A percentile compares a stretch with the other conserved stretches of the same genome.
These are phyloP conservation scores for Pouteria glomerata DNA, from an alignment of 148 eudicot species.

Conservation along the genomic window DNA sequence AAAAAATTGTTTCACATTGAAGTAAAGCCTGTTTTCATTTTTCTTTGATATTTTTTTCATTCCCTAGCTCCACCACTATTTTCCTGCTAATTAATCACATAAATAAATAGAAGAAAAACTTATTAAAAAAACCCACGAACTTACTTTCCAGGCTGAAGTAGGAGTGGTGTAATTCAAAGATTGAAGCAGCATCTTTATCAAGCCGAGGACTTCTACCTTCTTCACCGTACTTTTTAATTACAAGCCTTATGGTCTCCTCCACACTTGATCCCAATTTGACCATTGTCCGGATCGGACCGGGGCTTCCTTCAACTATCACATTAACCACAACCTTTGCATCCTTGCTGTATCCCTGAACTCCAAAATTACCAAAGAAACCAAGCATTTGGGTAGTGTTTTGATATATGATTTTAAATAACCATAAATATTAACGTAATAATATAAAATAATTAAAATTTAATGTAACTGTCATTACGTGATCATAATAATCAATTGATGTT, in stretches of 20 bases:
- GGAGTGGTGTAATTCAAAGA: constrained; percentile 63
- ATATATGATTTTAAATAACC: neutral
- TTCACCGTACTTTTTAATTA: constrained; percentile 48
- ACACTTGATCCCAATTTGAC: constrained; percentile 71
- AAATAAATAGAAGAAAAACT: neutral
- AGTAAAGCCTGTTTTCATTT: neutral
- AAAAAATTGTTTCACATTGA: too few species aligned
- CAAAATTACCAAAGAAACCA: neutral
- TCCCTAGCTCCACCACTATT: neutral
- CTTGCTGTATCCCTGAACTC: constrained; percentile 45
- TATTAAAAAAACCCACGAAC: constrained; percentile 5
- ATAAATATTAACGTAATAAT: too few species aligned
- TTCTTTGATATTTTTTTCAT: neutral
- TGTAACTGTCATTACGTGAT: too few species aligned
- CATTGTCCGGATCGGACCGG: constrained; percentile 70
- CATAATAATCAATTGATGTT: too few species aligned
- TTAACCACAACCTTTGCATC: constrained; percentile 76
- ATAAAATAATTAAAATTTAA: too few species aligned
- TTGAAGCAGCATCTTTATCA: constrained; percentile 32
- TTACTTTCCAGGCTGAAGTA: constrained; percentile 79
- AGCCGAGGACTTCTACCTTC: constrained; percentile 73
- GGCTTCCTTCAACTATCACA: constrained; percentile 82
- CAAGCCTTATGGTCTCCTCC: constrained; percentile 69
- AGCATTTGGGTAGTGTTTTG: neutral
- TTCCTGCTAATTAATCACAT: neutral